Evolutionary conservation across 495 filamentous ascomycete genomes (phyloP), one percentile per base, ranked within the genome.

Genomic region (Cudoniella acicularis): DNA sequence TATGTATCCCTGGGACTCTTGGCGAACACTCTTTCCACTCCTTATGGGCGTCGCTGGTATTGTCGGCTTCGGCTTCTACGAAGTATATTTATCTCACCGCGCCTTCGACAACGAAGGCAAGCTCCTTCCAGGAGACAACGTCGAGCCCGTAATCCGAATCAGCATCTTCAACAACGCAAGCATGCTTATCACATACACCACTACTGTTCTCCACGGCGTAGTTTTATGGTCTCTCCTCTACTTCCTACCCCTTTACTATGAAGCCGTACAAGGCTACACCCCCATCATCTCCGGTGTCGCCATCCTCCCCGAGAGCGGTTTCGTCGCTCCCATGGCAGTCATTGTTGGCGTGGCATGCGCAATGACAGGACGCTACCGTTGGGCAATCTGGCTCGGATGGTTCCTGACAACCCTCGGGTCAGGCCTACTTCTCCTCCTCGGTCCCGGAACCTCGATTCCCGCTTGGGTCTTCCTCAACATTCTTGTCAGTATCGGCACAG

Each of bases 211-310:
- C 64, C 86, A 79, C 66, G 85, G 73, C 24, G 68, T 74, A 42
- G 63, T 79, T 26, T 69, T 76, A 41, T 79, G 73, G 72, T 64
- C 60, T 68, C 68, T 85, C 0, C 69, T 92, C 1, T 89, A 90
- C 62, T 89, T 86, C 51, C 67, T 88, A 23, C 79, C 87, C 0
- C 69, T 92, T 1, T 92, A 87, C 69, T 88, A 84, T 60, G 77
- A 86, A 63, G 83, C 80, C 8, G 80, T 87, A 26, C 83, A 86
- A 61, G 77, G 75, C 25, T 77, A 82, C 59, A 70, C 75, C 6
- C 74, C 82, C 1, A 81, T 85, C 45, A 62, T 84, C 13, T 70
- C 84, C 0, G 86, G 87, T 8, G 70, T 90, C 3, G 76, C 81
- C 1, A 63, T 89, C 3, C 76, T 89, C 52, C 84, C 85, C 0